Percentiles rank a stretch among this genome's conserved stretches.
Conservation (phyloP, 169 alveolate genomes). For the Cryptosporidium muris region DNA sequence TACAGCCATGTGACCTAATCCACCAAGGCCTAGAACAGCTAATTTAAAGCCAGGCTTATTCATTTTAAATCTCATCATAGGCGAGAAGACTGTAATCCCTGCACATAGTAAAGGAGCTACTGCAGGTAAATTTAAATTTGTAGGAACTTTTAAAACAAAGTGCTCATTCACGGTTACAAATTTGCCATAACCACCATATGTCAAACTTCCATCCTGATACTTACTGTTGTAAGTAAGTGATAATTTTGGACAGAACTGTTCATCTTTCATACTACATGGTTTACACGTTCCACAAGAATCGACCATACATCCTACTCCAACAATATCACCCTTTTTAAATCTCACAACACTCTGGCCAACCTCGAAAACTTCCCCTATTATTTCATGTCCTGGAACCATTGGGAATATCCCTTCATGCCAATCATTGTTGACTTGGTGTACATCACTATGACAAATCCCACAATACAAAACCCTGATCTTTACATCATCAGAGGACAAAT, state of each 20-base stretch:
- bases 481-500: conserved; percentile 72
- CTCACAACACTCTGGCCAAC: conserved; percentile 80
- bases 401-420: conserved; percentile 80
- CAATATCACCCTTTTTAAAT: conserved; percentile 81
- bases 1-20: conserved; percentile 87
- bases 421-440: conserved; percentile 74
- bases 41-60: conserved; percentile 77
- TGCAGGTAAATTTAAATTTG: conserved; percentile 71
- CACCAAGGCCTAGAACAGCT: conserved; percentile 87
- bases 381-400: conserved; percentile 82
- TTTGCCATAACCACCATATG: conserved; percentile 85
- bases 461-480: conserved; percentile 78
- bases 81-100: conserved; percentile 82
- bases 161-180: conserved; percentile 77
- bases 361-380: conserved; percentile 78
- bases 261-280: conserved; percentile 78
- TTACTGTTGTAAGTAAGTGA: conserved; percentile 55
- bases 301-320: conserved; percentile 80
- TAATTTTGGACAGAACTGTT: conserved; percentile 73
- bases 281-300: conserved; percentile 80
- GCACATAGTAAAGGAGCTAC: conserved; percentile 88
- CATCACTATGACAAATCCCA: conserved; percentile 82
- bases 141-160: conserved; percentile 79
- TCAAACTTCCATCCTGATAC: conserved; percentile 67
- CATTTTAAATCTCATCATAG: conserved; percentile 73